Base-by-base conservation (phyloP, 345 rosid genomes). In the Citrus inodora region DNA sequence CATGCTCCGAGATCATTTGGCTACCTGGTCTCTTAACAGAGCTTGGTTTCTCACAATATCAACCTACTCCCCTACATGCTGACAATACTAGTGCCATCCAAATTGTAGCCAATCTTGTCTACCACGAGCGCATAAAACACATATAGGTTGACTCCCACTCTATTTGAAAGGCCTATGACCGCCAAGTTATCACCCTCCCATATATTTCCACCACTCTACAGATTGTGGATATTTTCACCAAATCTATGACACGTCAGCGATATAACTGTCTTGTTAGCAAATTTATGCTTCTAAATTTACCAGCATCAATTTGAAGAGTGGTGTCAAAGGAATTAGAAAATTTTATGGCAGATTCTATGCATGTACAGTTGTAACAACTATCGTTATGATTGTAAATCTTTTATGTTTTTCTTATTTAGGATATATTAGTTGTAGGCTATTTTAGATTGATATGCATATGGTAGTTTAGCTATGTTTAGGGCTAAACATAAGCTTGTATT, bases 51-150 rank as follows among this genome's bases (percentile, higher is more conserved):
- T 5, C 38, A 6, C 53, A 17, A 10, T 0, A 0, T 33, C 5
- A n/a, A 51, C 60, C 67, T 24, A 79, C 61, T 55, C 59, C 48
- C 22, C 33, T 66, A 5, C 58, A 64, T 79, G 51, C 17, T 2
- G 35, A 67, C 48, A 74, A 73, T 5, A 79, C 56, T 2, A 70
- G 59, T 71, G 72, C 7, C 13, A 77, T 68, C 8, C 74, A 71
- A 25, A 71, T 70, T 70, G 4, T 10, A 1, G 37, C 35, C 10
- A 62, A 71, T 24, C 80, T 2, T 11, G 22, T 71, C 17, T 78
- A 38, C 11, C 80, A 78, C 33, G 28, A 80, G 3, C 24, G 51
- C 14, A 73, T n/a, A 2, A 74, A 66, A 22, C 74, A 79, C 27
- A 56, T 79, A 8, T 24, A 73, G 28, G 62, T 56, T 21, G 46